Evolutionary conservation across 1,139 yeast species (phyloP), one percentile per base, ranked within the genome.

Genomic region (Protomyces gravidus): DNA sequence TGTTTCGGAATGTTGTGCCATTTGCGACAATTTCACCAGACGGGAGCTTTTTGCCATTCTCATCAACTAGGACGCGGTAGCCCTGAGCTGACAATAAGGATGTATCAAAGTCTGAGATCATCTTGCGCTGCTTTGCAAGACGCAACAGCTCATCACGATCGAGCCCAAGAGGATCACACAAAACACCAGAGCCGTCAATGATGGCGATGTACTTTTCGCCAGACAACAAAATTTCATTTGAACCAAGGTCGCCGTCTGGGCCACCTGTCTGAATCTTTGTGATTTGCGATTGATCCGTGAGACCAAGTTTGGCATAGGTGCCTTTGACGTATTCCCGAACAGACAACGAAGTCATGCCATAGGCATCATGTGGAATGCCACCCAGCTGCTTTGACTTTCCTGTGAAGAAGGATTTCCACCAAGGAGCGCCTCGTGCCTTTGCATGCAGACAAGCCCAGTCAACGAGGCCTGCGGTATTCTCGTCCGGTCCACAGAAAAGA

Each of bases 401-500:
- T 4, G 98, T 92, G 74, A 92, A 85, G 79, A 92, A 92, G 1
- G 97, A 92, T 75, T 89, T 90, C 98, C 98, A 92, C 96, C 96
- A 89, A 64, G 96, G 92, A 55, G 97, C 96, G 64, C 96, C 96
- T 73, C 98, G 84, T 63, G 77, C 76, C 70, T 88, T 83, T 42
- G 98, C 98, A 71, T 92, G 98, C 66, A 83, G 76, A 48, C 97
- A 92, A n/a, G 98, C 98, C 98, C 98, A 92, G 73, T 92, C 90
- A 61, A 90, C 96, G 69, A 87, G 85, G 32, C 85, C 86, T 36
- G 98, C 97, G 62, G 97, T 89, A 73, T 96, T 95, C 78, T 92
- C 98, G 76, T 92, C 98, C 21, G 98, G 98, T 59, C 98, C 98
- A 83, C 92, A 86, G 74, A 88, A 92, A 68, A 92, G 77, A 67